Evolutionary conservation across 106 monocot genomes (phyloP), one percentile per base, ranked within the genome.

Genomic region (Posidonia australis): DNA sequence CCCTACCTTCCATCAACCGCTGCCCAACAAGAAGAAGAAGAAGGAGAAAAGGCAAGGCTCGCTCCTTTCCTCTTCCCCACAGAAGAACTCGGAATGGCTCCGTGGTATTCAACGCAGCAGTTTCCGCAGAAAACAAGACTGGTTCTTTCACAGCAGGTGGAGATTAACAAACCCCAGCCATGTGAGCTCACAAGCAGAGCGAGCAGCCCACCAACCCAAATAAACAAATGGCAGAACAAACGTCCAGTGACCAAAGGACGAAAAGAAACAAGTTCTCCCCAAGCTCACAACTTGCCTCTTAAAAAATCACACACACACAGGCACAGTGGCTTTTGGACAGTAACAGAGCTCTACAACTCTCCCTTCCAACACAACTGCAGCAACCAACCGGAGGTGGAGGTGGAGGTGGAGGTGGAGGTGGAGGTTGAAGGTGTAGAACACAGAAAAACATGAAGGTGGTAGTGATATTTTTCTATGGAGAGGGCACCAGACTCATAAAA

Each of bases 201-300:
- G 27, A 68, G 44, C 68, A 56, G 68, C 54, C 68, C 55, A 68
- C 68, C 56, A 57, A 68, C 54, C 56, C n/a, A 21, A 63, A 68
- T 56, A 49, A 68, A 68, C 46, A 64, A 64, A 64, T 25, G 16
- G 44, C 28, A 23, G 16, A 58, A 58, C 58, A 36, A 31, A 58
- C 25, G 26, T 25, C 58, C 24, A 16, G 26, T 26, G 58, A 58
- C 58, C 13, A 27, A 25, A 28, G 28, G 30, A 58, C 25, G 26
- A 58, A 58, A 29, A 24, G 9, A 19, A 9, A 54, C 53, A 36
- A 36, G 36, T 36, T 29, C 58, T 27, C 27, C 30, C 4, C 61
- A 61, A 61, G n/a, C 42, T 61, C n/a, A 22, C 42, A 61, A 20
- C 20, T 61, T 19, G 43, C 21, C 25, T 21, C 25, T 21, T 11